Conservation (phyloP, 805 yeast genomes). For the Monosporozyma siamensis region DNA sequence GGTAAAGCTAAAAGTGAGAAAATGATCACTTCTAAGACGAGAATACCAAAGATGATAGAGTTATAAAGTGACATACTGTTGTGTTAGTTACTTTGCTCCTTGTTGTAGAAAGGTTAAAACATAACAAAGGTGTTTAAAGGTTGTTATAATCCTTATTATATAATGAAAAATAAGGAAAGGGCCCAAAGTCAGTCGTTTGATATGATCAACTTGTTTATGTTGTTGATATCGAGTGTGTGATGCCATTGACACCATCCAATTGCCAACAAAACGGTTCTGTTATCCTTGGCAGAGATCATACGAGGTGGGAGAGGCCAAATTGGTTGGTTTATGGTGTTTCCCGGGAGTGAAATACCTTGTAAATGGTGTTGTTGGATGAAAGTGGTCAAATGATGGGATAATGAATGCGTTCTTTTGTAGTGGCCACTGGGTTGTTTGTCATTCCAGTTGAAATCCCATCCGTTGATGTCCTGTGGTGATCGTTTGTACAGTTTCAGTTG, state of each 20-base stretch:
- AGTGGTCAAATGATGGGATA: background rate
- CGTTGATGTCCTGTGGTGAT: conserved; percentile 12
- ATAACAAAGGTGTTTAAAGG: too few relatives aligned
- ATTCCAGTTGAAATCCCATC: conserved; percentile 17
- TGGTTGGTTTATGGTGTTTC: background rate
- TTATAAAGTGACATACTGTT: conserved; percentile 27
- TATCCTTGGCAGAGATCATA: background rate
- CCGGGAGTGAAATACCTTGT: background rate
- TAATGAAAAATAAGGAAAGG: too few relatives aligned
- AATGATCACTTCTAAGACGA: conserved; percentile 66
- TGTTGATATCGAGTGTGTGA: background rate
- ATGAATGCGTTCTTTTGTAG: background rate
- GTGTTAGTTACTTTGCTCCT: too few relatives aligned
- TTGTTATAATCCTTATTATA: too few relatives aligned
- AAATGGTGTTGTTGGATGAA: background rate
- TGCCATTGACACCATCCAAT: conserved; percentile 1
- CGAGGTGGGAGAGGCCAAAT: background rate
- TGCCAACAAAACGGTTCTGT: background rate
- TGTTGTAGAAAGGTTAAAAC: too few relatives aligned
- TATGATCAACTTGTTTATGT: background rate
- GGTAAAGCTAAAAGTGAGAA: conserved; percentile 81
- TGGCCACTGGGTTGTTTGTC: background rate
- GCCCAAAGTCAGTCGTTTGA: too few relatives aligned
- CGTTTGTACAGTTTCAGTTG: conserved; percentile 12
- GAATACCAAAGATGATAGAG: conserved; percentile 55